Base-by-base conservation (phyloP, 2,329 filamentous ascomycete species). In the Emydomyces testavorans region DNA sequence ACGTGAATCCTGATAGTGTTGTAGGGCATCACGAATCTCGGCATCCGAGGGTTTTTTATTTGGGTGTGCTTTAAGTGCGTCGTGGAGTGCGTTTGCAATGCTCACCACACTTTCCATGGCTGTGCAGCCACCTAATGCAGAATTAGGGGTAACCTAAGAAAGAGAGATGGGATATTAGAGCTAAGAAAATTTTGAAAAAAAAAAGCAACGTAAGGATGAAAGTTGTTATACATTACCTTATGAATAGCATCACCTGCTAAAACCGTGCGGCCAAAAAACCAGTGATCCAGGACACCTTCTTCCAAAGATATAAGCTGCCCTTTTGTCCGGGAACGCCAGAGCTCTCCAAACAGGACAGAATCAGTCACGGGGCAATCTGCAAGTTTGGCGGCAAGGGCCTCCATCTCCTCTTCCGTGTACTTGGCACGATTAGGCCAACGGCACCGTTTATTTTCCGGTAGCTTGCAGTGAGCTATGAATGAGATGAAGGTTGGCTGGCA, bases 91-190 rank as follows among this genome's bases (percentile, higher is more conserved):
- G 24, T 48, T 48, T 16, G 29, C 20, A 37, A 48, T 24, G 29
- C 13, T 24, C 11, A 23, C 46, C 13, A 40, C 37, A 7, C 31
- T 42, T 48, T 48, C 46, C 18, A 48, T 38, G 8, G 46, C 46
- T 8, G 20, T 40, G 29, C 37, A 40, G 8, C 34, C 46, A n/a
- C 46, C 46, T 18, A 34, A 20, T 5, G 24, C 46, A 24, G 28
- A 26, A 10, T 34, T 48, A 28, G 46, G 46, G 11, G 46, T 42
- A 5, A 48, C 15, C 46, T 48, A 18, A 8, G 15, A n/a, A n/a
- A 23, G 35, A 4, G 5, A 31, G 8, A 31, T 20, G 15, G 10
- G 11, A 36, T 37, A 15, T 24, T 7, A 24, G n/a, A 6, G n/a
- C 7, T 28, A 20, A 15, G 34, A 34, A 8, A 4, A n/a, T n/a